A percentile compares a stretch with the other conserved stretches of the same genome.
These are phyloP conservation scores for Plasmodium gonderi DNA, from an alignment of 169 alveolate species.

Conservation along the genomic window DNA sequence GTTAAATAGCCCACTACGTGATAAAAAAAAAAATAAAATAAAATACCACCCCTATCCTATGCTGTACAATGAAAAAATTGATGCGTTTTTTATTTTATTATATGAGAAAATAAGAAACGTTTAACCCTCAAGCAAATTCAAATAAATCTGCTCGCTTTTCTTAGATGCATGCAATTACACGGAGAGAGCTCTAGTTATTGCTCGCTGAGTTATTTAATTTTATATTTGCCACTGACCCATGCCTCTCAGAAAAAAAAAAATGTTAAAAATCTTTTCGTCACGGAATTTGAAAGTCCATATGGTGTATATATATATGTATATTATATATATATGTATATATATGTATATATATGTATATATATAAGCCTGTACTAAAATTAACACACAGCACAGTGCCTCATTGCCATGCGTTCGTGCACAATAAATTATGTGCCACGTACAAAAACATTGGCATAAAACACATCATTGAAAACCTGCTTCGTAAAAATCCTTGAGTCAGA, in stretches of 20 bases:
- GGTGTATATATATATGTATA: no score
- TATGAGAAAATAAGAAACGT: not conserved
- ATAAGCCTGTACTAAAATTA: not conserved
- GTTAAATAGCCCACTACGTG: not conserved
- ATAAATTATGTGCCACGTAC: not conserved
- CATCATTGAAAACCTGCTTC: no score
- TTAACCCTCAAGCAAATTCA: not conserved
- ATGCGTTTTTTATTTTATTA: not conserved
- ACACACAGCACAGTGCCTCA: conserved; percentile 4
- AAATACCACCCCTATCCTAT: not conserved
- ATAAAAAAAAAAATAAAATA: not conserved
- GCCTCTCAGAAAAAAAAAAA: no score
- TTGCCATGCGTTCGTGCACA: not conserved
- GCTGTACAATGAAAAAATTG: not conserved
- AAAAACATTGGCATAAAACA: not conserved
- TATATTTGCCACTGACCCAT: not conserved
- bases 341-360: no score
- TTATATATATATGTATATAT: no score
- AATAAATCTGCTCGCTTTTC: not conserved
- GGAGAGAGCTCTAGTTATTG: not conserved
- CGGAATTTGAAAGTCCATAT: not conserved
- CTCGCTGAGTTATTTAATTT: not conserved
- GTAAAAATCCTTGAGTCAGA: no score
- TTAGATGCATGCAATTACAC: conserved; percentile 45
- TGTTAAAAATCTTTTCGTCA: not conserved